Percentiles rank a stretch among this genome's conserved stretches.
phyloP scores from a whole-genome alignment of 202 grass and related monocot genomes.

The Schoenoplectus triqueter region DNA sequence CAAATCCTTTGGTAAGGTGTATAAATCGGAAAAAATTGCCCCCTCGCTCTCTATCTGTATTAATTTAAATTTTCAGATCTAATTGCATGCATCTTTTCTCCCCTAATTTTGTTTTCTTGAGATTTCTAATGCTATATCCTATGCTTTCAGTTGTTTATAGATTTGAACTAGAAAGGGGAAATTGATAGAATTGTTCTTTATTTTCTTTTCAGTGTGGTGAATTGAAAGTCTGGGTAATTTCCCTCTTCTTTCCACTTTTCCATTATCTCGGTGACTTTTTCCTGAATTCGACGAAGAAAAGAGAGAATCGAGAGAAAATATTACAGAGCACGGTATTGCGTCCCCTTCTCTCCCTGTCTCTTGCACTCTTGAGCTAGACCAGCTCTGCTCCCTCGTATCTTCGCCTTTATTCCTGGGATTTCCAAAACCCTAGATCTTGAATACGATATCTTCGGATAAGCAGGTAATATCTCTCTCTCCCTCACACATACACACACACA shows the following conservation, averaged over 20 bases:
- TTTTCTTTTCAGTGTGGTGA: slow-evolving; percentile 12
- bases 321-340: background rate
- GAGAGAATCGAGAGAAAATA: slow-evolving; percentile 22
- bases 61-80: background rate
- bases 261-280: background rate
- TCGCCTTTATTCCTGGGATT: background rate
- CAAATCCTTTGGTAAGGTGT: background rate
- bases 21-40: background rate
- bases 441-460: background rate
- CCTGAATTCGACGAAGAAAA: background rate
- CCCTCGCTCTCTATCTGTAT: background rate
- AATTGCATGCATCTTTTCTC: background rate
- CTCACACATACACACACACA: background rate
- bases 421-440: slow-evolving; percentile 28
- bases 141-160: background rate
- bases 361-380: background rate
- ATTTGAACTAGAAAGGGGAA: slow-evolving; percentile 7
- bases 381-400: slow-evolving; percentile 1
- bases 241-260: background rate
- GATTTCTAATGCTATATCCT: background rate
- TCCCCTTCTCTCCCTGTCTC: background rate
- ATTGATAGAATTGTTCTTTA: background rate
- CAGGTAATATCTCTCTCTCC: background rate
- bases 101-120: background rate
- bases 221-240: background rate